Evolutionary conservation across 1,284 basidiomycete species (phyloP).

Genomic region (Paramarasmius palmivorus): DNA sequence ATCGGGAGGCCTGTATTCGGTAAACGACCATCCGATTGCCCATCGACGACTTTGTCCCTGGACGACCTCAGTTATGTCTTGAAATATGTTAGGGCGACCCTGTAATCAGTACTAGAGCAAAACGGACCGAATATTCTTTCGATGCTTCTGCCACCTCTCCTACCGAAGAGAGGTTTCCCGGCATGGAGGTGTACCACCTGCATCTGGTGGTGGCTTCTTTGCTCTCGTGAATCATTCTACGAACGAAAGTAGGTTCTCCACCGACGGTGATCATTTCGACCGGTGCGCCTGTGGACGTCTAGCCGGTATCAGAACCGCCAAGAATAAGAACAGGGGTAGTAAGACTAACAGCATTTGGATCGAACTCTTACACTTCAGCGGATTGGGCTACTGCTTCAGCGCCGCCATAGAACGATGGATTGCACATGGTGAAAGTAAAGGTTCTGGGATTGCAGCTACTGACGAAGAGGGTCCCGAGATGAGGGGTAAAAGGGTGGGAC

Average conservation of each 20-base stretch:
- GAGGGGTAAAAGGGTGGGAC: too few species aligned
- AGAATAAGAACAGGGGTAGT: background rate
- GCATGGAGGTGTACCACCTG: constrained; percentile 89
- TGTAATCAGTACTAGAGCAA: background rate
- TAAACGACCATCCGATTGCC: constrained; percentile 87
- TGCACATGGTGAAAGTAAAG: constrained; percentile 87
- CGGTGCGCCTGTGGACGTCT: constrained; percentile 76
- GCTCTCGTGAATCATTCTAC: constrained; percentile 79
- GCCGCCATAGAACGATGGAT: constrained; percentile 90
- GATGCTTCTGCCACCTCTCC: constrained; percentile 59
- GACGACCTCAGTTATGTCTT: constrained; percentile 76
- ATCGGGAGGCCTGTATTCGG: constrained; percentile 66
- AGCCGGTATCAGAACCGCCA: background rate
- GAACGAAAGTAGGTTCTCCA: constrained; percentile 83
- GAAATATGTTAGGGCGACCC: background rate
- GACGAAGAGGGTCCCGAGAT: too few species aligned
- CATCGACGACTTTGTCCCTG: constrained; percentile 89
- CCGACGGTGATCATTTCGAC: constrained; percentile 87
- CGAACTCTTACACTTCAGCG: constrained; percentile 59
- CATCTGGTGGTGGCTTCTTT: constrained; percentile 45
- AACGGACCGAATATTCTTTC: constrained; percentile 48
- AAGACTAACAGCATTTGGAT: constrained; percentile 61
- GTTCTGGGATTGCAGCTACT: constrained; percentile 3
- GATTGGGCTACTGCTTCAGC: constrained; percentile 64
- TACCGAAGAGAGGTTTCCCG: constrained; percentile 84